Percentiles rank a stretch among this genome's conserved stretches.
Evolutionary conservation across 2,329 filamentous ascomycete species (phyloP).

Genomic region (Trichoderma afroharzianum): DNA sequence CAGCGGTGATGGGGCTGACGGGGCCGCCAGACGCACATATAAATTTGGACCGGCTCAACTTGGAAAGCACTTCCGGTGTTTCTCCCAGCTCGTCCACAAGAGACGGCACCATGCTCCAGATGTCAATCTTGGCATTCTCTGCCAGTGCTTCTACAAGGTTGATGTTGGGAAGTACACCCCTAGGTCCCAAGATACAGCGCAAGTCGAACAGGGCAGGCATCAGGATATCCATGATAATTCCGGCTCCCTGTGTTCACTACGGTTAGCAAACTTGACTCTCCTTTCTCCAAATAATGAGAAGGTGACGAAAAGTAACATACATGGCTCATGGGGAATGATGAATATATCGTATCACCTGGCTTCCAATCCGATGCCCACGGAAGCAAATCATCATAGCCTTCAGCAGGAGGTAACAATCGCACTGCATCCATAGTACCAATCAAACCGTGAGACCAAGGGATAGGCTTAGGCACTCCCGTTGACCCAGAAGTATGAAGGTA

Average conservation of each 20-base stretch:
- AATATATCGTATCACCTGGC: slow-evolving; percentile 31
- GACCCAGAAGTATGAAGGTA: slow-evolving; percentile 42
- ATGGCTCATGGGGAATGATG: slow-evolving; percentile 36
- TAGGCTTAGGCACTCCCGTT: slow-evolving; percentile 41
- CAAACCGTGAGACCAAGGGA: slow-evolving; percentile 33
- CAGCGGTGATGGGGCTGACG: not conserved
- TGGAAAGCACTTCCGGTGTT: slow-evolving; percentile 29
- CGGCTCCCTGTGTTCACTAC: slow-evolving; percentile 32
- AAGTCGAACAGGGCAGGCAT: slow-evolving; percentile 35
- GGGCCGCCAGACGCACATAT: slow-evolving; percentile 34
- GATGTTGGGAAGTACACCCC: slow-evolving; percentile 34
- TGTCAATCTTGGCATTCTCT: slow-evolving; percentile 34
- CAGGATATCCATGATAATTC: slow-evolving; percentile 40
- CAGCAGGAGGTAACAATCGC: slow-evolving; percentile 30
- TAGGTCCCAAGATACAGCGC: slow-evolving; percentile 36
- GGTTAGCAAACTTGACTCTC: not conserved
- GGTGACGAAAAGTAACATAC: slow-evolving; percentile 20
- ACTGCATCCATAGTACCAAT: slow-evolving; percentile 37
- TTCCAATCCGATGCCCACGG: slow-evolving; percentile 31
- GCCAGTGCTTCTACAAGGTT: slow-evolving; percentile 32
- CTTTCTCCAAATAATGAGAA: rapidly evolving
- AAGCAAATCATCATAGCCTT: slow-evolving; percentile 27
- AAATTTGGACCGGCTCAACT: slow-evolving; percentile 32
- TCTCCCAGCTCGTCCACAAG: slow-evolving; percentile 34
- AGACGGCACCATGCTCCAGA: slow-evolving; percentile 38